A percentile compares a stretch with the other conserved stretches of the same genome.
Conservation (phyloP, 768 basidiomycete species). For the Lactarius indigo region DNA sequence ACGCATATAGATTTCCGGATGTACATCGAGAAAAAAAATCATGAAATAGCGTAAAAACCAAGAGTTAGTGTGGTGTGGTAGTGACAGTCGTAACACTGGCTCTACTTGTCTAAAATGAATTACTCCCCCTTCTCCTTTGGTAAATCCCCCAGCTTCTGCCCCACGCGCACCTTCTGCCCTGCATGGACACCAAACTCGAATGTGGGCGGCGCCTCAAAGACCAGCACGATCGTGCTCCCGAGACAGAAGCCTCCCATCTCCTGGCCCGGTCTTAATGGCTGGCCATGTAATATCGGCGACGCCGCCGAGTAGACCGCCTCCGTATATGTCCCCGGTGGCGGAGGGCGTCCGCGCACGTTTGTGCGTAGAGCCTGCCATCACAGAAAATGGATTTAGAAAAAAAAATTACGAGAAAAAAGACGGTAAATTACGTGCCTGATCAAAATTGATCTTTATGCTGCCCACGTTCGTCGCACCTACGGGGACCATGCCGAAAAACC, state of each 20-base stretch:
- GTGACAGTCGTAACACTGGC: neutral
- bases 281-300: conserved; percentile 77
- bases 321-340: conserved; percentile 80
- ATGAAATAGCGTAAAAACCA: neutral
- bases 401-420: neutral
- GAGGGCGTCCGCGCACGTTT: conserved; percentile 70
- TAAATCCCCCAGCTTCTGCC: conserved; percentile 69
- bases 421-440: conserved; percentile 49
- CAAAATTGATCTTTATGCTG: conserved; percentile 94
- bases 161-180: conserved; percentile 85
- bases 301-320: conserved; percentile 91
- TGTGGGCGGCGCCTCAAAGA: conserved; percentile 87
- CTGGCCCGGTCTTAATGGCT: conserved; percentile 82
- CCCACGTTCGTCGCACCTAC: conserved; percentile 99
- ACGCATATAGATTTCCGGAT: neutral
- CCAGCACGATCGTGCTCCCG: conserved; percentile 93
- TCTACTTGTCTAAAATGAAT: neutral
- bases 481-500: conserved; percentile 96
- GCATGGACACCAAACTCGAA: conserved; percentile 76
- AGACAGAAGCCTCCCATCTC: conserved; percentile 98
- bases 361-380: conserved; percentile 73
- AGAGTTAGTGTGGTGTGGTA: neutral
- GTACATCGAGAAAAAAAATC: neutral
- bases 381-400: neutral
- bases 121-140: conserved; percentile 32